A percentile compares a stretch with the other conserved stretches of the same genome.
Evolutionary conservation across 1,284 basidiomycete species (phyloP).

Genomic region (Chalciporus sp.): DNA sequence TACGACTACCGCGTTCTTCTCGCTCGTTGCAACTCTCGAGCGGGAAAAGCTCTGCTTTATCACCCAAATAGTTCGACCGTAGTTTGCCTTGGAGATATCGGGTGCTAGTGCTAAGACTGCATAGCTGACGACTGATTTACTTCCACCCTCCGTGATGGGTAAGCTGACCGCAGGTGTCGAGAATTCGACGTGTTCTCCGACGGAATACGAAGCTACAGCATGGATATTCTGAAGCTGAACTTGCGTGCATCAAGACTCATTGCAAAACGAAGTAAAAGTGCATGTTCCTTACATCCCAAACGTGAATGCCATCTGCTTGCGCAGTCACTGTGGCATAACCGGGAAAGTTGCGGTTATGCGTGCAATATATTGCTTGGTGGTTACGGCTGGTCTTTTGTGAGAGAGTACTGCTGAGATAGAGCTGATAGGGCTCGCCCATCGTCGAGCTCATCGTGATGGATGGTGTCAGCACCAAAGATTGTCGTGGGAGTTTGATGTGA

Average conservation of each 20-base stretch:
- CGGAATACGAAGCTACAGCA: conserved; percentile 64
- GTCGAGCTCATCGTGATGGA: conserved; percentile 44
- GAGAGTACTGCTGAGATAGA: conserved; percentile 48
- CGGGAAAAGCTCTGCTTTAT: conserved; percentile 61
- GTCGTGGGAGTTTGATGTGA: conserved; percentile 21
- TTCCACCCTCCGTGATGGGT: conserved; percentile 35
- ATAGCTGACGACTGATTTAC: conserved; percentile 54
- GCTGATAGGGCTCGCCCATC: conserved; percentile 61
- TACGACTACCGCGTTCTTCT: conserved; percentile 47
- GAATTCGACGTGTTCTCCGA: conserved; percentile 65
- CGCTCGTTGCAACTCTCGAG: conserved; percentile 37
- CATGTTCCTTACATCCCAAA: conserved; percentile 60
- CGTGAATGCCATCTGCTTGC: conserved; percentile 71
- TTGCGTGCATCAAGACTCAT: conserved; percentile 15
- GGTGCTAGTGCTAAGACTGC: conserved; percentile 51
- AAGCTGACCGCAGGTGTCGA: conserved; percentile 57
- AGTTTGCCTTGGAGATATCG: conserved; percentile 43
- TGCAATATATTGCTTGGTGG: conserved; percentile 40
- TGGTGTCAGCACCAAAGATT: background rate
- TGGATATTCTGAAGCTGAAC: conserved; percentile 67
- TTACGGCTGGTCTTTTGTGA: conserved; percentile 25
- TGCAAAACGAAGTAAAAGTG: background rate
- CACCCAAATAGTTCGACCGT: conserved; percentile 56
- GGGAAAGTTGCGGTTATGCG: conserved; percentile 46
- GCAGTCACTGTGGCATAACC: conserved; percentile 64